Base-by-base conservation (phyloP, 148 eudicot genomes). In the Fallopia convolvulus region DNA sequence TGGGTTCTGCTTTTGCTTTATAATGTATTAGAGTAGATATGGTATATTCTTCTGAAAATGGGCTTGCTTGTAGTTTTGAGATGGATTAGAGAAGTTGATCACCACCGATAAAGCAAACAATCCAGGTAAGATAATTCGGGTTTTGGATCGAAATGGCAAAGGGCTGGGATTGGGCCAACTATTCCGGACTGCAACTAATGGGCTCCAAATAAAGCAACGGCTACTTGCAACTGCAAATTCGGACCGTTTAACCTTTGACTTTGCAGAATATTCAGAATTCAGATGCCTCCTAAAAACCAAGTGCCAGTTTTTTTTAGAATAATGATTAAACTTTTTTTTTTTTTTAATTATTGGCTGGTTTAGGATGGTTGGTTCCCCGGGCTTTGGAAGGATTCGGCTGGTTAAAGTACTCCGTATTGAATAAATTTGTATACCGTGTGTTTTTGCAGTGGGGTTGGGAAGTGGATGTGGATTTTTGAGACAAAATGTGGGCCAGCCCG, bases 381-480 rank as follows among this genome's bases (percentile, higher is more conserved):
- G 66, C 4, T 60, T 23, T 60, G 66, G 66, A 20, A 18, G 23
- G 61, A 8, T 20, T 15, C 5, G 26, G 33, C 32, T 23, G 8
- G 23, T 21, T 26, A 21, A 26, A 9, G 30, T 26, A 26, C 30
- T 26, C 30, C 30, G 30, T 21, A 21, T 23, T 18, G 9, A 20
- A 55, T 15, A n/a, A 55, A 52, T 14, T 52, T 17, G 3, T 50
- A 15, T 3, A 52, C 56, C 17, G n/a, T 14, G n/a, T 52, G 3
- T 52, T 52, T 14, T n/a, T 14, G 23, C 30, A 61, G 68, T 61
- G 68, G 68, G 1, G 5, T 20, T 20, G 23, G 32, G 5, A 55
- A 58, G 40, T 65, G 41, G 41, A 17, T 68, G 72, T 36, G 72
- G 72, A 68, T 61, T 30, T 12, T 5, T 61, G 70, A 61, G 70